A percentile compares a stretch with the other conserved stretches of the same genome.
Conservation (phyloP, 23 red algal genomes). For the Gracilaria domingensis region DNA sequence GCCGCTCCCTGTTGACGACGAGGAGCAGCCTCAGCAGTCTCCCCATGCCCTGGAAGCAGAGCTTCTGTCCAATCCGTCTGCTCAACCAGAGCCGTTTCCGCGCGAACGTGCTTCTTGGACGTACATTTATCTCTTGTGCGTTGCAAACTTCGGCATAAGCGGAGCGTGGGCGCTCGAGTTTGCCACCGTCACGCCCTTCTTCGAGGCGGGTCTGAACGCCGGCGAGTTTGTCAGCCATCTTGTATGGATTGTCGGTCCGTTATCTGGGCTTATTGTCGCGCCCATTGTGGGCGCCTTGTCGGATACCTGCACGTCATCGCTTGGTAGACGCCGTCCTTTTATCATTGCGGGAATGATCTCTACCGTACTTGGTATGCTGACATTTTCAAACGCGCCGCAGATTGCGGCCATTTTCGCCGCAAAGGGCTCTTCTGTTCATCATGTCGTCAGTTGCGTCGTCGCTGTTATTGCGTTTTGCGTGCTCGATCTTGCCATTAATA, state of each 20-base stretch:
- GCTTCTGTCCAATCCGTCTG: background rate
- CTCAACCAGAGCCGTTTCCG: background rate
- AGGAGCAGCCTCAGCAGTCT: background rate
- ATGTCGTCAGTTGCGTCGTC: background rate
- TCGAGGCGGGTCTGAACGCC: constrained; percentile 33
- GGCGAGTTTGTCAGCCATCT: constrained; percentile 24
- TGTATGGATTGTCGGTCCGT: constrained; percentile 76
- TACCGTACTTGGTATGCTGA: constrained; percentile 50
- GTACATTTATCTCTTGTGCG: constrained; percentile 47
- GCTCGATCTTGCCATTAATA: constrained; percentile 56
- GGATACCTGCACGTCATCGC: constrained; percentile 53
- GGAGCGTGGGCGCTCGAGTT: constrained; percentile 56
- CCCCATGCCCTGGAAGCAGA: background rate
- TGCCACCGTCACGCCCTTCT: constrained; percentile 59
- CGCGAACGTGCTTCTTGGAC: constrained; percentile 18
- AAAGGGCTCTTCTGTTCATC: background rate
- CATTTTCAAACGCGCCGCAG: constrained; percentile 54
- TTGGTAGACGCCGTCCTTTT: constrained; percentile 85
- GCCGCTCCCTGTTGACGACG: background rate
- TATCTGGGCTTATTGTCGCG: constrained; percentile 75
- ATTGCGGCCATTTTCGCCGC: constrained; percentile 18
- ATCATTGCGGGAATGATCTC: constrained; percentile 67
- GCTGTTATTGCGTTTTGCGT: constrained; percentile 54
- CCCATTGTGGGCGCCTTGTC: constrained; percentile 78
- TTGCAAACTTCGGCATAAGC: constrained; percentile 58